A percentile compares a stretch with the other conserved stretches of the same genome.
Conservation (phyloP, 2,329 filamentous ascomycete species). For the Fusarium tricinctum region DNA sequence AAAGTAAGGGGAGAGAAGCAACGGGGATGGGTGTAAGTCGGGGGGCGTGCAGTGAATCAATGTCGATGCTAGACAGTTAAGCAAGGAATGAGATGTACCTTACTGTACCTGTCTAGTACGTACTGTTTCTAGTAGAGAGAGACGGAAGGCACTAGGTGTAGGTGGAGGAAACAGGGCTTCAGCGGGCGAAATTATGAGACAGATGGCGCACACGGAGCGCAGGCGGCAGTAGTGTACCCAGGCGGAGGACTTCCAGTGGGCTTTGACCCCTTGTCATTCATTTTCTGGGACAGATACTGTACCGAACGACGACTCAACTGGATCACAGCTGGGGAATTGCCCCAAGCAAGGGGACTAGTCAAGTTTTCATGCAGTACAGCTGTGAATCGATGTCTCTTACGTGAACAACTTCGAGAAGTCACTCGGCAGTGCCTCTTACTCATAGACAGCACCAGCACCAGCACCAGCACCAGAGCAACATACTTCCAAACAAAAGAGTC, state of each 20-base stretch:
- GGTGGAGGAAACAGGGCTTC: slow-evolving; percentile 3
- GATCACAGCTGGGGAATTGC: slow-evolving; percentile 27
- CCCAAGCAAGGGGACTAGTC: slow-evolving; percentile 20
- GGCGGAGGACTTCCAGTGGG: slow-evolving; percentile 7
- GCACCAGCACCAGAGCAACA: background rate
- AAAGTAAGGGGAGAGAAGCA: slow-evolving; percentile 38
- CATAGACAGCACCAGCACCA: background rate
- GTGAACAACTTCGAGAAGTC: slow-evolving; percentile 5
- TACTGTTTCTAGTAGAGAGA: slow-evolving; percentile 23
- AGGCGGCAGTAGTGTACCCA: background rate
- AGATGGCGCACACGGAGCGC: slow-evolving; percentile 28
- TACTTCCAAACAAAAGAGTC: background rate
- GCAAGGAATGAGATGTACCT: slow-evolving; percentile 38
- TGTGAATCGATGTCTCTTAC: background rate
- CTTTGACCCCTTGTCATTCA: slow-evolving; percentile 33
- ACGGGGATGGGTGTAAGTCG: slow-evolving; percentile 28
- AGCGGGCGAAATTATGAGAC: slow-evolving; percentile 42
- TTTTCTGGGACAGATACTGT: slow-evolving; percentile 19
- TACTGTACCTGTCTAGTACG: slow-evolving; percentile 25
- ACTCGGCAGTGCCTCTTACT: background rate
- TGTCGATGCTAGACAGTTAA: slow-evolving; percentile 40
- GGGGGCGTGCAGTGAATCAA: slow-evolving; percentile 25
- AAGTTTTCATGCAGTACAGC: slow-evolving; percentile 3
- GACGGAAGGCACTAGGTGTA: no score
- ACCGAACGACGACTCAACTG: slow-evolving; percentile 30